These are phyloP conservation scores for Camillea tinctor DNA, from an alignment of 2,329 filamentous ascomycete genomes.

Conservation along the genomic window DNA sequence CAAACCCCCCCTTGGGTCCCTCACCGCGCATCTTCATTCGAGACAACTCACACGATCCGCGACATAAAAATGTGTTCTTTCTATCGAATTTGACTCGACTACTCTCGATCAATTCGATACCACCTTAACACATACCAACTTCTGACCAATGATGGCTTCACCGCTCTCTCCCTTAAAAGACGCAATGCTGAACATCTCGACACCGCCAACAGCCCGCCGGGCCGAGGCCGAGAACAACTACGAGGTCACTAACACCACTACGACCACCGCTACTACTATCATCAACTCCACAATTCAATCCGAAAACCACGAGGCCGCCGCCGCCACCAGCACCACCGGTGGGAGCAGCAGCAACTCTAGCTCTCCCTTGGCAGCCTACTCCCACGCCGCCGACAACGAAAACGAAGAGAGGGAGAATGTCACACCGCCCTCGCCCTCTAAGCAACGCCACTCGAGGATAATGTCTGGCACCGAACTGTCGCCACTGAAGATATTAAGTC, in stretches of 20 bases:
- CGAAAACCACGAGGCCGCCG: constrained; percentile 2
- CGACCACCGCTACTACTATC: too few relatives aligned
- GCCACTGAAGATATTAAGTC: constrained; percentile 53
- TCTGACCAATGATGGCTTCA: constrained; percentile 35
- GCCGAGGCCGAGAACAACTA: constrained; percentile 29
- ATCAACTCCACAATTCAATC: constrained; percentile 2
- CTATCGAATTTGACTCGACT: not conserved
- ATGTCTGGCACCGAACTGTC: constrained; percentile 57
- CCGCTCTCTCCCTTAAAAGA: constrained; percentile 40
- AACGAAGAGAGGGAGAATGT: constrained; percentile 39
- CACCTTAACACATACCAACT: not conserved
- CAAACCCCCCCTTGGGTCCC: not conserved
- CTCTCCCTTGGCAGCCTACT: constrained; percentile 15
- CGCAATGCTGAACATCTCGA: constrained; percentile 38
- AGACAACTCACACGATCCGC: not conserved
- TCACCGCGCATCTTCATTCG: not conserved
- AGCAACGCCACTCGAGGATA: constrained; percentile 53
- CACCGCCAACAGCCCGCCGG: constrained; percentile 30
- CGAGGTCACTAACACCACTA: constrained; percentile 4
- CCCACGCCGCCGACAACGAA: constrained; percentile 14
- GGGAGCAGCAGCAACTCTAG: constrained; percentile 1
- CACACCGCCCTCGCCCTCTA: constrained; percentile 45
- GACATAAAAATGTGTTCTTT: not conserved
- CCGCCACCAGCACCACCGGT: too few relatives aligned
- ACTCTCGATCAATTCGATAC: not conserved